Conservation (phyloP, 108 stramenopile species). For the Cylindrotheca closterium region DNA sequence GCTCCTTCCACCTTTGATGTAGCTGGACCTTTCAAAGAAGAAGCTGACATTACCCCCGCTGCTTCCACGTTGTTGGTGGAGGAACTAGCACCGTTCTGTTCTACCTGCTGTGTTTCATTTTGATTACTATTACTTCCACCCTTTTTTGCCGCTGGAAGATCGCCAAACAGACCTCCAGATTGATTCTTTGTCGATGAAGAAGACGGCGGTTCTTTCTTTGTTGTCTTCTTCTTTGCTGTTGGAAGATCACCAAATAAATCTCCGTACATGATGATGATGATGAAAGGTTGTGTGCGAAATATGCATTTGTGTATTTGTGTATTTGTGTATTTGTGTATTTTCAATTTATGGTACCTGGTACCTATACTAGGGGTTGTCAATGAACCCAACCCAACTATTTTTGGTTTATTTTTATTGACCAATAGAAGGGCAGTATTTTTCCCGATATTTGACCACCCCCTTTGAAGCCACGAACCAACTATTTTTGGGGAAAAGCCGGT, state of each 20-base stretch:
- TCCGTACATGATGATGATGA: conserved; percentile 33
- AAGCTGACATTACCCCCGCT: too few relatives aligned
- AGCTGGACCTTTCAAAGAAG: too few relatives aligned
- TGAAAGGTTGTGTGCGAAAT: background rate
- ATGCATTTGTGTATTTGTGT: too few relatives aligned
- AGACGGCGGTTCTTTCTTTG: background rate
- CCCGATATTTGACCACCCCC: too few relatives aligned
- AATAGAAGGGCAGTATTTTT: background rate
- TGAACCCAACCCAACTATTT: background rate
- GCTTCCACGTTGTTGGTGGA: background rate
- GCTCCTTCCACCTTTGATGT: conserved; percentile 4
- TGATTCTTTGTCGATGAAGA: too few relatives aligned
- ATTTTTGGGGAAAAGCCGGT: too few relatives aligned
- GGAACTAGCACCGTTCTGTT: background rate
- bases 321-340: background rate
- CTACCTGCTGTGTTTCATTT: too few relatives aligned
- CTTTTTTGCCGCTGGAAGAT: conserved; percentile 30
- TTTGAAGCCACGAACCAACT: too few relatives aligned
- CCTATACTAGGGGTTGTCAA: background rate
- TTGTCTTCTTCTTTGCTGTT: conserved; percentile 30
- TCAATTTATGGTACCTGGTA: background rate
- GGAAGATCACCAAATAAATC: conserved; percentile 62
- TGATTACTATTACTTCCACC: too few relatives aligned
- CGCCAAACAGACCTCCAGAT: conserved; percentile 42
- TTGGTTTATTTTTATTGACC: background rate